These are phyloP conservation scores for Trichomonas tenax DNA, from an alignment of 208 protist species.

Conservation along the genomic window DNA sequence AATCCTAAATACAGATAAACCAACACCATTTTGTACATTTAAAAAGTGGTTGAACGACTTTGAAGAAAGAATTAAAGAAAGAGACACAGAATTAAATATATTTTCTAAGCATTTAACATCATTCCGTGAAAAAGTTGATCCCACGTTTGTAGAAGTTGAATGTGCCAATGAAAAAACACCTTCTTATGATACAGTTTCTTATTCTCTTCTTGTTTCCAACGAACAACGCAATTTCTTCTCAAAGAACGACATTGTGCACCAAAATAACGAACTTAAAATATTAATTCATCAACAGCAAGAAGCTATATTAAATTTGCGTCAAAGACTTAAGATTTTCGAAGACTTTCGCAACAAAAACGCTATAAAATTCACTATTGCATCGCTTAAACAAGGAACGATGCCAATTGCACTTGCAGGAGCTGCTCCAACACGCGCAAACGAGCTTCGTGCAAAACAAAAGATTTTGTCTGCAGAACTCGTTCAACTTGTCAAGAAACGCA, in stretches of 20 bases:
- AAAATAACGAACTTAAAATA: neutral
- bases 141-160: slow-evolving; percentile 11
- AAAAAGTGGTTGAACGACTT: neutral
- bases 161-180: neutral
- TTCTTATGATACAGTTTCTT: neutral
- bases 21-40: neutral
- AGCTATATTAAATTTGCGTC: neutral
- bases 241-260: neutral
- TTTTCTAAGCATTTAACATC: neutral
- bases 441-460: neutral
- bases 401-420: neutral
- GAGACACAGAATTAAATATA: neutral
- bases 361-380: neutral
- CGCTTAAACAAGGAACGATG: neutral
- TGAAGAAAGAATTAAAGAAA: neutral
- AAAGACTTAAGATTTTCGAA: neutral
- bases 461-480: neutral
- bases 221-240: neutral
- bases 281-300: neutral
- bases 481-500: neutral
- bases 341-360: neutral
- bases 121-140: neutral
- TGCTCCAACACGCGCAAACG: neutral
- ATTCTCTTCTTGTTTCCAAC: neutral
- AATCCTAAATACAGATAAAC: neutral